These are phyloP conservation scores for Endocalyx cinctus DNA, from an alignment of 2,329 filamentous ascomycete genomes.

Conservation along the genomic window DNA sequence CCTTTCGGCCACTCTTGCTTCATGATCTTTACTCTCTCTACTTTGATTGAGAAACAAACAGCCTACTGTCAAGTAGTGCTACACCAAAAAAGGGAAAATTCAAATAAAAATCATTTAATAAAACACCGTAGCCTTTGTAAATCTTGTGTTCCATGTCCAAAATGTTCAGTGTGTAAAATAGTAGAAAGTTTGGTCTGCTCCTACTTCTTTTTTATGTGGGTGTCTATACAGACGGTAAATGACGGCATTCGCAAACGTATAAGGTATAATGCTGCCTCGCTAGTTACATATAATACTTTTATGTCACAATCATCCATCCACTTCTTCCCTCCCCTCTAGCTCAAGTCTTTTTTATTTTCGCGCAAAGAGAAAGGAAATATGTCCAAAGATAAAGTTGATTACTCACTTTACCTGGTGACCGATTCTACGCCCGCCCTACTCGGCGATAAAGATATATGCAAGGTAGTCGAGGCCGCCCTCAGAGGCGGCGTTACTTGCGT, in stretches of 20 bases:
- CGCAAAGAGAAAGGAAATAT: no score
- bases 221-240: no score
- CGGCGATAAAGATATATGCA: constrained; percentile 61
- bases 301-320: no score
- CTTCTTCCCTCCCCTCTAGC: no score
- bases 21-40: no score
- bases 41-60: no score
- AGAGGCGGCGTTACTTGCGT: constrained; percentile 79
- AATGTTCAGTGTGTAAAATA: neutral
- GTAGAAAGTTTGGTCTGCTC: neutral
- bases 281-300: no score
- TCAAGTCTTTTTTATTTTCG: no score
- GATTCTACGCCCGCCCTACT: constrained; percentile 87
- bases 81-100: constrained; percentile 9
- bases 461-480: constrained; percentile 71
- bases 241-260: no score
- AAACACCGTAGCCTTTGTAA: constrained; percentile 1
- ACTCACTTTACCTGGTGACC: constrained; percentile 85
- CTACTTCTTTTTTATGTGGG: no score
- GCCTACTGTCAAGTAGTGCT: constrained; percentile 5
- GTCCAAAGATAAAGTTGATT: constrained; percentile 56
- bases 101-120: constrained; percentile 8
- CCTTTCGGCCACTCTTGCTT: no score
- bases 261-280: no score
- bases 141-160: neutral